phyloP scores from a whole-genome alignment of 306 rosid species.

The Pueraria montana region DNA sequence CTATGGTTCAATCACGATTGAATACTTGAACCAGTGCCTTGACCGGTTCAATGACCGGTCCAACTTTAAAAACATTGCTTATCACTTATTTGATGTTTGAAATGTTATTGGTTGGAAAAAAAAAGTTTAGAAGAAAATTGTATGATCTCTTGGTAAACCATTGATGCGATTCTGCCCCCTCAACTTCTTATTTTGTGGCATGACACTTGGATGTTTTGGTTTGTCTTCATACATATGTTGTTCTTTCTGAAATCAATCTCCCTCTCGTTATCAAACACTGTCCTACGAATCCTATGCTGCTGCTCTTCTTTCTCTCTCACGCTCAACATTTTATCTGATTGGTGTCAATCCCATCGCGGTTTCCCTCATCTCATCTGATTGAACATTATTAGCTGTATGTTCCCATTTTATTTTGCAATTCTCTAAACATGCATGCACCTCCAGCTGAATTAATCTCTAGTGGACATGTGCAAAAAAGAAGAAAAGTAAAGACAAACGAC shows the following conservation, averaged over 20 bases:
- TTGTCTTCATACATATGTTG: constrained; percentile 49
- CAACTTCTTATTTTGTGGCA: constrained; percentile 25
- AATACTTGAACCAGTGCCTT: no score
- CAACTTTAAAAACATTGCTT: no score
- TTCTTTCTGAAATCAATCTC: constrained; percentile 40
- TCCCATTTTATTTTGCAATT: constrained; percentile 8
- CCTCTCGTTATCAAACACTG: constrained; percentile 46
- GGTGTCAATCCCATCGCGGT: constrained; percentile 43
- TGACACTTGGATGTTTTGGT: constrained; percentile 54
- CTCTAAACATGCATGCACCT: constrained; percentile 41
- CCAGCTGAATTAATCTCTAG: not conserved
- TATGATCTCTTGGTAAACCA: not conserved
- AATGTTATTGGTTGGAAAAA: not conserved
- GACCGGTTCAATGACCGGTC: no score
- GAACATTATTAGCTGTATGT: constrained; percentile 32
- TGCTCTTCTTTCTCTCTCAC: constrained; percentile 31
- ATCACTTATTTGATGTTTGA: not conserved
- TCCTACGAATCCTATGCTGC: constrained; percentile 54
- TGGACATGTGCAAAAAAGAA: not conserved
- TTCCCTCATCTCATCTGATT: constrained; percentile 40
- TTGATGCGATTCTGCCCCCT: constrained; percentile 31
- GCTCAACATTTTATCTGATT: constrained; percentile 31
- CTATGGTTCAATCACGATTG: no score
- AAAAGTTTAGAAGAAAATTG: not conserved
- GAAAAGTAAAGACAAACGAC: not conserved